Evolutionary conservation across 805 yeast genomes (phyloP).

Genomic region (Hermanozyma aechmeae): DNA sequence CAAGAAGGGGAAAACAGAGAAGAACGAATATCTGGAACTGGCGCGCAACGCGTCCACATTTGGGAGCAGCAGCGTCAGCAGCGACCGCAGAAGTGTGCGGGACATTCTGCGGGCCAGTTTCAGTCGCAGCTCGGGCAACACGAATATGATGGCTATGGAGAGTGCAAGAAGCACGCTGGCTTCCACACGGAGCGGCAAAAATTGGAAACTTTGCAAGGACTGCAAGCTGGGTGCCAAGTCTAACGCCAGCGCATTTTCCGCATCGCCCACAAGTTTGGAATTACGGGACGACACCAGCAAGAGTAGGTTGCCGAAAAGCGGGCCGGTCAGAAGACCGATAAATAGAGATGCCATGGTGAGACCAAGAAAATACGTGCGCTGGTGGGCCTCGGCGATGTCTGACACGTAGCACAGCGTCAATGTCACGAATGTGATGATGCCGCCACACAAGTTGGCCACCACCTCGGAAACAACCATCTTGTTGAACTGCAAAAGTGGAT

Average conservation of each 20-base stretch:
- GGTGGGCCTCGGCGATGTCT: constrained; percentile 59
- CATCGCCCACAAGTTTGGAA: too few species aligned
- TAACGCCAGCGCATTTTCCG: too few species aligned
- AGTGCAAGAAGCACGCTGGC: constrained; percentile 25
- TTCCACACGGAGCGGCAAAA: constrained; percentile 24
- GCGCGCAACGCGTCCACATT: neutral
- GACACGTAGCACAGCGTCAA: constrained; percentile 61
- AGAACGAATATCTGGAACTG: too few species aligned
- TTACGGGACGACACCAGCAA: too few species aligned
- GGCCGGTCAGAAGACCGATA: constrained; percentile 57
- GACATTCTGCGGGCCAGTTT: constrained; percentile 43
- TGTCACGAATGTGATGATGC: constrained; percentile 44
- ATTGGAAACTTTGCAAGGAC: too few species aligned
- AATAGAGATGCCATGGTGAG: constrained; percentile 49
- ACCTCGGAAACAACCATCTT: constrained; percentile 35
- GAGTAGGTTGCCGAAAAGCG: constrained; percentile 36
- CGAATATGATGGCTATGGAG: constrained; percentile 14
- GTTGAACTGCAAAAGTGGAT: constrained; percentile 19
- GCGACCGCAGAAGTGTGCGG: constrained; percentile 25
- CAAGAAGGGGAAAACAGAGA: constrained; percentile 15
- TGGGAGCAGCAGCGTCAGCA: constrained; percentile 2
- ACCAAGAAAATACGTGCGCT: constrained; percentile 52
- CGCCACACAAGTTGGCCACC: constrained; percentile 53
- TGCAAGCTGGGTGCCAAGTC: too few species aligned
- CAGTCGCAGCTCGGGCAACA: constrained; percentile 61